These are phyloP conservation scores for Oryza glaberrima DNA, from an alignment of 176 grass and related monocot species.

Conservation along the genomic window DNA sequence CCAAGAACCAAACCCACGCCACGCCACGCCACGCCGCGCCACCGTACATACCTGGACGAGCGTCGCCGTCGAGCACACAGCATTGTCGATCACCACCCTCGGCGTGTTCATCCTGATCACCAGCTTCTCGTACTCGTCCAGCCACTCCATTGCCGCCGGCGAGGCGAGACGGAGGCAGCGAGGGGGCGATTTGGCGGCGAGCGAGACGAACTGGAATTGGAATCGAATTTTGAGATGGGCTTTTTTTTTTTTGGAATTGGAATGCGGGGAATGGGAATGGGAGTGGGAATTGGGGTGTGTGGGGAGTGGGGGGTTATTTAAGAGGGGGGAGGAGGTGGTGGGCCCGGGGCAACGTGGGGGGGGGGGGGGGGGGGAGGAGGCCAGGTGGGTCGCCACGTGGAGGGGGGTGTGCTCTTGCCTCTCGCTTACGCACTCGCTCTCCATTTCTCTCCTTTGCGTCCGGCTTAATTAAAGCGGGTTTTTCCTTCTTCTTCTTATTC, in stretches of 20 bases:
- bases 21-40: not conserved
- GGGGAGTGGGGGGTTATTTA: conserved; percentile 16
- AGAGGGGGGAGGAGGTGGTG: conserved; percentile 1
- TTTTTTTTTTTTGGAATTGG: conserved; percentile 1
- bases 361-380: not conserved
- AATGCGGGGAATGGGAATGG: no score
- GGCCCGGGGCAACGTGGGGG: conserved; percentile 18
- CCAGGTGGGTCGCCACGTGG: conserved; percentile 56
- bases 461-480: not conserved
- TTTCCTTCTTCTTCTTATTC: not conserved
- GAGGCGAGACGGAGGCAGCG: not conserved
- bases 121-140: conserved; percentile 98
- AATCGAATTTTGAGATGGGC: not conserved
- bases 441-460: conserved; percentile 26
- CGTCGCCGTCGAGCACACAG: conserved; percentile 73
- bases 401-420: not conserved
- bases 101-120: conserved; percentile 89
- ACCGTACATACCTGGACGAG: conserved; percentile 56
- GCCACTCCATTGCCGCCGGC: conserved; percentile 67
- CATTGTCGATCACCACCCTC: conserved; percentile 92
- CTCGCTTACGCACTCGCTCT: not conserved
- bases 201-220: not conserved
- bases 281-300: not conserved
- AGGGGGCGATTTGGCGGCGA: conserved; percentile 8
- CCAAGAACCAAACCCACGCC: no score